Base-by-base conservation (phyloP, 208 protist species). In the Wallacemonas sp. region DNA sequence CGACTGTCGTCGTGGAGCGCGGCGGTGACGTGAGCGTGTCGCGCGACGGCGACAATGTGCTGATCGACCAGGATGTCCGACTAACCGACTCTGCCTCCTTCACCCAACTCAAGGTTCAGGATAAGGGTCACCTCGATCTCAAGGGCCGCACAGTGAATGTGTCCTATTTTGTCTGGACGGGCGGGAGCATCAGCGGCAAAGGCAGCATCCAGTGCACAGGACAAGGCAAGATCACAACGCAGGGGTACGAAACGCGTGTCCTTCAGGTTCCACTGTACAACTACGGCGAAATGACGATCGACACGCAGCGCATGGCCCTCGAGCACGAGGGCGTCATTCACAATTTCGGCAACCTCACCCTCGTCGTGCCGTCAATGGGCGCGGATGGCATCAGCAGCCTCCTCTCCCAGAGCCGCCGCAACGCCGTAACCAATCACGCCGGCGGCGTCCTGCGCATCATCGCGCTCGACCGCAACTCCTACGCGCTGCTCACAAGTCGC, bases 251-350 rank as follows among this genome's bases (percentile, higher is more conserved):
- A 54, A 85, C 82, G 46, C 79, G 79, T 9, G 68, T 71, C 44
- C 63, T 92, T 12, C 66, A 72, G 2, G 77, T 89, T 48, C 66
- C 79, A 32, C 74, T 92, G 34, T 71, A 79, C 60, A 92, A 92
- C 75, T 89, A 85, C 60, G 86, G 82, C 48, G 81, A 87, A 21
- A 89, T 92, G 79, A 82, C 75, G n/a, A 87, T 92, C 29, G 86
- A 89, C 71, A 78, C 87, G 46, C 82, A 85, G 63, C 80, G 82
- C 15, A 73, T 92, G 17, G 63, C 66, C 32, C 34, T 92, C 26
- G 78, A 85, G 52, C 70, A 68, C 15, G 78, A 85, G 2, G 86
- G 86, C 1, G 76, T 71, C 22, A 83, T 92, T 38, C 77, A 92
- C 71, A 92, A 92, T 59, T 89, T 84, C 54, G 86, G 86, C 45